A percentile compares a stretch with the other conserved stretches of the same genome.
phyloP scores from a whole-genome alignment of 2,329 filamentous ascomycete species.

The Talaromyces funiculosus region DNA sequence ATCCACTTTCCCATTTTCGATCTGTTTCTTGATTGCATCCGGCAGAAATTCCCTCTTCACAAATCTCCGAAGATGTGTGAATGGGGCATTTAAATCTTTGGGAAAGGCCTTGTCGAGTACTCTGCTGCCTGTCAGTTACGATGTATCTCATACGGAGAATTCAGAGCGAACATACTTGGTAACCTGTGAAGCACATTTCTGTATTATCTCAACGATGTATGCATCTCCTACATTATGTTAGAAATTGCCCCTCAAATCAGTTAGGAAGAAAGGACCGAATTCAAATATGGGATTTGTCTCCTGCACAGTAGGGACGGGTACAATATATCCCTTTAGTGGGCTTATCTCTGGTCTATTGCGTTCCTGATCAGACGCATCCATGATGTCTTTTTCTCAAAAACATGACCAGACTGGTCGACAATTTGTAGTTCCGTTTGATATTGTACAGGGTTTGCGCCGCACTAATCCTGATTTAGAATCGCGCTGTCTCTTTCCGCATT shows the following conservation, averaged over 20 bases:
- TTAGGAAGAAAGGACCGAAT: conserved; percentile 29
- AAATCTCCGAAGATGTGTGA: conserved; percentile 39
- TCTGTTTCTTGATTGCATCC: conserved; percentile 19
- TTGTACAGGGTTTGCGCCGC: not conserved
- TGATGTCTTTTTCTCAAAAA: not conserved
- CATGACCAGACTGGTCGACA: not conserved
- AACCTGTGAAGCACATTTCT: conserved; percentile 40
- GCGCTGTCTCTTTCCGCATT: not conserved
- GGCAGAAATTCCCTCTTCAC: conserved; percentile 33
- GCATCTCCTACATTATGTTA: conserved; percentile 30
- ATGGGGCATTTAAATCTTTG: conserved; percentile 27
- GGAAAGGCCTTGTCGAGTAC: conserved; percentile 34
- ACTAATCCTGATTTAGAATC: not conserved
- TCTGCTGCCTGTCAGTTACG: conserved; percentile 20
- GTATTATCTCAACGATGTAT: conserved; percentile 40
- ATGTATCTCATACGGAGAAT: not conserved
- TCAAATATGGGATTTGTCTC: conserved; percentile 37
- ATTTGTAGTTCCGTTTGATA: not conserved
- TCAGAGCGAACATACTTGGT: conserved; percentile 30
- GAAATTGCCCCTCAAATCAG: not conserved
- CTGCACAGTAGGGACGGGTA: conserved; percentile 40
- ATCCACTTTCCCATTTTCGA: not conserved
- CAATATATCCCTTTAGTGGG: conserved; percentile 31
- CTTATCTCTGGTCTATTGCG: conserved; percentile 15
- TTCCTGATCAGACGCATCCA: not conserved